Percentiles rank a stretch among this genome's conserved stretches.
Evolutionary conservation across 2,329 filamentous ascomycete species (phyloP).

Genomic region (Penicillium sumatraense): DNA sequence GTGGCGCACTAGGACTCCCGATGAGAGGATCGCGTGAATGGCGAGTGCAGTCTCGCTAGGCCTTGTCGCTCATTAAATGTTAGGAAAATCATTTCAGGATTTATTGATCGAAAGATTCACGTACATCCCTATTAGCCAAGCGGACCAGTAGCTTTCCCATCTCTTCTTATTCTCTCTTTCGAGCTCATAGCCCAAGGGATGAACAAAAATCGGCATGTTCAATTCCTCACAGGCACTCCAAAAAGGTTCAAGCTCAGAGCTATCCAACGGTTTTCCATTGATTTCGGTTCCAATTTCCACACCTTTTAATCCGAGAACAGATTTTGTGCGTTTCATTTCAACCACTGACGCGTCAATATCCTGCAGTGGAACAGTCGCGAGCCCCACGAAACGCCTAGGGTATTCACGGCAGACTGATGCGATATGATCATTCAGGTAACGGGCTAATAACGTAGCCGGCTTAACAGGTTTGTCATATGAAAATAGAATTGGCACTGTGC

Average conservation of each 20-base stretch:
- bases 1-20: constrained; percentile 18
- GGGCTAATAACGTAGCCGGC: constrained; percentile 12
- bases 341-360: constrained; percentile 13
- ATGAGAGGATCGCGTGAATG: constrained; percentile 18
- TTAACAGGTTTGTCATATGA: constrained; percentile 22
- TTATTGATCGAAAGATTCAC: neutral
- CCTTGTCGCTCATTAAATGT: neutral
- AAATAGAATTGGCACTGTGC: constrained; percentile 23
- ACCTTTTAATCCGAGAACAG: constrained; percentile 15
- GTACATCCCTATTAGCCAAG: constrained; percentile 23
- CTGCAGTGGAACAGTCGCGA: constrained; percentile 23
- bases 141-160: constrained; percentile 25
- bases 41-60: constrained; percentile 24
- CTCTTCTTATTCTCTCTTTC: constrained; percentile 21
- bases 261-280: constrained; percentile 12
- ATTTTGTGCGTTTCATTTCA: constrained; percentile 16
- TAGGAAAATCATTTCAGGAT: neutral
- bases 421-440: constrained; percentile 22
- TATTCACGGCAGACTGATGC: constrained; percentile 15
- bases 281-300: constrained; percentile 24
- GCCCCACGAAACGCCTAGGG: constrained; percentile 17
- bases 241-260: constrained; percentile 17
- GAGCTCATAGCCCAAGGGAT: constrained; percentile 24
- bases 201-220: constrained; percentile 22
- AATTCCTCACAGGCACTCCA: constrained; percentile 23